Percentiles rank a stretch among this genome's conserved stretches.
These are phyloP conservation scores for Hydnum rufescens DNA, from an alignment of 768 basidiomycete genomes.

Conservation along the genomic window DNA sequence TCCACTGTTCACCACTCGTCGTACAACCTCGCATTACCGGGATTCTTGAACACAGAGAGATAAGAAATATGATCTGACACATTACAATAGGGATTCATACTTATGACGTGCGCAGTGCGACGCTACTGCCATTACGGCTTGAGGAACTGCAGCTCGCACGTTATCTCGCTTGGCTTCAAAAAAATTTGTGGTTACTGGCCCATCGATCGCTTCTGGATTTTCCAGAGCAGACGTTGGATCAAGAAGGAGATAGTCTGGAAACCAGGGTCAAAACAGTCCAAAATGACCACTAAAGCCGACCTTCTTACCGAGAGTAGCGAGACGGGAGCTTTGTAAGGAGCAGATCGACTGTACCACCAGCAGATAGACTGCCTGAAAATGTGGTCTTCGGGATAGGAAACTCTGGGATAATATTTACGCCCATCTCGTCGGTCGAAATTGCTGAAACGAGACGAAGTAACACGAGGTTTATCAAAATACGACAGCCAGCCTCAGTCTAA, in stretches of 20 bases:
- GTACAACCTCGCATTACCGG: not conserved
- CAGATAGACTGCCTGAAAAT: constrained; percentile 8
- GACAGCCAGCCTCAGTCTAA: constrained; percentile 13
- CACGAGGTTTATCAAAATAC: constrained; percentile 12
- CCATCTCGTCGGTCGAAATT: constrained; percentile 9
- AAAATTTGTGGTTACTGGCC: not conserved
- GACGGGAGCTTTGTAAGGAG: not conserved
- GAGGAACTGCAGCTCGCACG: not conserved
- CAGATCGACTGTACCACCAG: not conserved
- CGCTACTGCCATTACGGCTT: not conserved
- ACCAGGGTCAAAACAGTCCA: constrained; percentile 2
- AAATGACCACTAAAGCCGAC: not conserved
- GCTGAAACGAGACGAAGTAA: constrained; percentile 12
- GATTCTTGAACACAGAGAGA: not conserved
- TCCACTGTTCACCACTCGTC: not conserved
- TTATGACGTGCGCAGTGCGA: not conserved
- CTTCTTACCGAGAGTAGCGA: not conserved
- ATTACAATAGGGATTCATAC: not conserved
- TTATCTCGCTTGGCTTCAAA: not conserved
- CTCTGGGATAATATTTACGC: constrained; percentile 14
- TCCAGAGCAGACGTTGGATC: not conserved
- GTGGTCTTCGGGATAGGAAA: constrained; percentile 13
- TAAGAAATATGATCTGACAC: not conserved
- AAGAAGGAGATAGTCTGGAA: not conserved
- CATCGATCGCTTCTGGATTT: not conserved